These are phyloP conservation scores for Pneumocystis wakefieldiae DNA, from an alignment of 1,139 yeast genomes.

Conservation along the genomic window DNA sequence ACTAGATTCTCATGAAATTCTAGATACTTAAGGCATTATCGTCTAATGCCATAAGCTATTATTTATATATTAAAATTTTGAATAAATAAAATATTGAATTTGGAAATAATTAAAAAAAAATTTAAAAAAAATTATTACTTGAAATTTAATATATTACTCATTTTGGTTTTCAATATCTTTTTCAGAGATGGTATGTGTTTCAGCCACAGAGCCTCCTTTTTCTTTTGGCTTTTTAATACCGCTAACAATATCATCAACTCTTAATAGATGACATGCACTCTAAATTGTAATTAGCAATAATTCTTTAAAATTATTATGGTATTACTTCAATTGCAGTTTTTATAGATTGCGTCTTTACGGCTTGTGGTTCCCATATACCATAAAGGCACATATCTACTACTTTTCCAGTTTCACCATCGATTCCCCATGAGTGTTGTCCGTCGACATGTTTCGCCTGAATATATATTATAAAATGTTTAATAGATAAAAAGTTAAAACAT, in stretches of 20 bases:
- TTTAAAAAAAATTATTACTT: neutral
- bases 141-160: neutral
- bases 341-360: conserved; percentile 86
- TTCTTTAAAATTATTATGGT: neutral
- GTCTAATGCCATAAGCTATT: neutral
- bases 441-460: conserved; percentile 92
- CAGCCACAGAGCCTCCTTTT: conserved; percentile 15
- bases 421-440: conserved; percentile 73
- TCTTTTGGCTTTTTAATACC: conserved; percentile 53
- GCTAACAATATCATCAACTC: conserved; percentile 95
- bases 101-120: neutral
- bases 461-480: conserved; percentile 25
- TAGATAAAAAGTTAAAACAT: neutral
- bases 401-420: conserved; percentile 89
- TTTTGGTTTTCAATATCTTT: neutral
- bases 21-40: neutral
- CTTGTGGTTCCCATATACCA: conserved; percentile 99
- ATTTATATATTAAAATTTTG: neutral
- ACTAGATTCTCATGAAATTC: neutral
- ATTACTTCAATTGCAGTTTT: conserved; percentile 67
- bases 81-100: neutral
- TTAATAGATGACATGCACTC: conserved; percentile 81
- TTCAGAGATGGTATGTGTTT: conserved; percentile 15
- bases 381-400: conserved; percentile 88
- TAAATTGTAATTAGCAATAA: conserved; percentile 19